Base-by-base conservation (phyloP, 2,329 filamentous ascomycete species). In the Arthrinium phaeospermum region DNA sequence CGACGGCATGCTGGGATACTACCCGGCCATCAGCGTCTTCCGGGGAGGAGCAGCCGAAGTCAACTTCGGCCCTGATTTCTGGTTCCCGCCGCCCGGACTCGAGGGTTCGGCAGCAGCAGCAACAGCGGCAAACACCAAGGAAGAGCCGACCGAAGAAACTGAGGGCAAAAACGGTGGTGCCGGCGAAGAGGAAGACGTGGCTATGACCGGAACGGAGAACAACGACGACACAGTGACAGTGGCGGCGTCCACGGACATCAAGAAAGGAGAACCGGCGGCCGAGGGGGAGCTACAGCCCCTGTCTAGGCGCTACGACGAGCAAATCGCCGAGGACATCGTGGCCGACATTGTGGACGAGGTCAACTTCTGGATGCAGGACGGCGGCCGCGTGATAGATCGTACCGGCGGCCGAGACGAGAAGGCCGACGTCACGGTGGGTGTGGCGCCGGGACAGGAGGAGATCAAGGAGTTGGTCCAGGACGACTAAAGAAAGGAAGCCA, bases 321-420 rank as follows among this genome's bases (percentile, higher is more conserved):
- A 98, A 84, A 95, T 99, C 74, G 95, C 93, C 19, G 96, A 99
- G 83, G 96, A 99, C 78, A 87, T 98, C 34, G 89, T 98, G 44
- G 98, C 95, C 81, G 96, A 99, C 81, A 89, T 99, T 70, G 88
- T 98, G 45, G 96, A 99, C 79, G 96, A 99, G 83, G 93, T 97
- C 68, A 95, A 97, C 84, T 96, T 94, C 83, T 97, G 91, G 91
- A 87, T 91, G 81, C 90, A 93, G 79, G 93, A 94, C 75, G 88
- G 88, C 34, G 86, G 85, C 12, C 85, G 84, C 73, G 84, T 86
- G 12, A 83, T 86, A 67, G 86, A 86, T 72, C 82, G 83, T 64
- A 83, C 83, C 13, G 80, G 75, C 45, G 86, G 79, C 16, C 83
- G 82, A 19, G 86, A 83, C 68, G 84, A 82, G 45, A 86, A 86